phyloP scores from a whole-genome alignment of 108 stramenopile genomes.

The Conticribra weissflogii region DNA sequence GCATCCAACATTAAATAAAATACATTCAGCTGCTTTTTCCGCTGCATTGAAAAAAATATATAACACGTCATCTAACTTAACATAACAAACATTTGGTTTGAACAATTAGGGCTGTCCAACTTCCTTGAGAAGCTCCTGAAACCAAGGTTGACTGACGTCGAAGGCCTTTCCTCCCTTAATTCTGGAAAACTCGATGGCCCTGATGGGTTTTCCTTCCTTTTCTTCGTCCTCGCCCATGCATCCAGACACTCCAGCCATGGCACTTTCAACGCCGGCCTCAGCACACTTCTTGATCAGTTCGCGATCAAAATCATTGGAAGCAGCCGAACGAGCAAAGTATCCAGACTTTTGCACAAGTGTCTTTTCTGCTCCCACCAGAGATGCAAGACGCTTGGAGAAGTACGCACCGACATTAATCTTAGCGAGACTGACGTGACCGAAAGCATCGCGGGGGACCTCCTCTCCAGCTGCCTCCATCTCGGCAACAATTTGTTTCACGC shows the following conservation, averaged over 20 bases:
- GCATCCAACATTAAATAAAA: too few species aligned
- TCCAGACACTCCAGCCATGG: conserved; percentile 79
- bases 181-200: conserved; percentile 90
- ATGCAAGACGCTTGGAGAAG: conserved; percentile 79
- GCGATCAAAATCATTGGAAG: conserved; percentile 87
- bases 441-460: conserved; percentile 82
- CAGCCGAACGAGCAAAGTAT: conserved; percentile 89
- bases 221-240: conserved; percentile 94
- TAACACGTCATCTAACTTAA: too few species aligned
- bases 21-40: too few species aligned
- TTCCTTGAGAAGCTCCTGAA: conserved; percentile 82
- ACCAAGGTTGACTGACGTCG: conserved; percentile 72
- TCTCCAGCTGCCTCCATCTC: conserved; percentile 78
- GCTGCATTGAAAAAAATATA: too few species aligned
- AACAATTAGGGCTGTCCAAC: conserved; percentile 71
- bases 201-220: conserved; percentile 74
- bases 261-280: conserved; percentile 75
- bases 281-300: conserved; percentile 84
- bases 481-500: conserved; percentile 82
- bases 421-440: conserved; percentile 88
- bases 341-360: conserved; percentile 91
- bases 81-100: not conserved
- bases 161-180: conserved; percentile 92
- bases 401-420: conserved; percentile 90
- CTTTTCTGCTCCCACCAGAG: conserved; percentile 85